phyloP scores from a whole-genome alignment of 495 filamentous ascomycete genomes.

The Penicillium flavigenum region DNA sequence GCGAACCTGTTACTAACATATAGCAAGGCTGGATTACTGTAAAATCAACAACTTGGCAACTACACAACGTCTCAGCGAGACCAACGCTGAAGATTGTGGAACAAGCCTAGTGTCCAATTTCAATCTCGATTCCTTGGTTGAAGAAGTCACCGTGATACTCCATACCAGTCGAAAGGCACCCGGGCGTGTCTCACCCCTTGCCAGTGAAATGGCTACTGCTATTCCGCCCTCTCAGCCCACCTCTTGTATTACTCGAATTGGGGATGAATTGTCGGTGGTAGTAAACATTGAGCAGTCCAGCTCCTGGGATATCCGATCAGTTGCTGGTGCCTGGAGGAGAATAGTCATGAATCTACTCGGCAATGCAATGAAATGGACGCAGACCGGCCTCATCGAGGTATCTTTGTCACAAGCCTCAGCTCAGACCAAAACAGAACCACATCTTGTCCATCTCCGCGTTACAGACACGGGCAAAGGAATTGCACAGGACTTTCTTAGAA shows the following conservation, averaged over 20 bases:
- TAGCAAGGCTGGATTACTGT: conserved; percentile 51
- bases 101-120: conserved; percentile 8
- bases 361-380: conserved; percentile 72
- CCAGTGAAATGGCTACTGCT: not conserved
- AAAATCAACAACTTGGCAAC: conserved; percentile 52
- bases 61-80: conserved; percentile 4
- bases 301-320: conserved; percentile 54
- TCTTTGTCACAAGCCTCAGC: conserved; percentile 34
- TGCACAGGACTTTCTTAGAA: conserved; percentile 62
- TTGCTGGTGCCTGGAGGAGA: conserved; percentile 63
- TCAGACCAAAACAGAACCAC: conserved; percentile 13
- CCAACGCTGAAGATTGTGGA: not conserved
- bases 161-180: conserved; percentile 37
- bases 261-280: conserved; percentile 44
- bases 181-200: not conserved
- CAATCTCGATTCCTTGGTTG: conserved; percentile 46
- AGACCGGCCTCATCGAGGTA: conserved; percentile 57
- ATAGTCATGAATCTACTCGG: conserved; percentile 73
- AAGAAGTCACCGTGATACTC: conserved; percentile 55
- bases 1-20: not conserved
- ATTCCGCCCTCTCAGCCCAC: not conserved
- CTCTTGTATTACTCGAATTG: too few relatives aligned
- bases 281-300: conserved; percentile 54
- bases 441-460: conserved; percentile 48
- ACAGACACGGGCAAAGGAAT: conserved; percentile 71